phyloP scores from a whole-genome alignment of 2,329 filamentous ascomycete species.

The Diaporthe nobilis region DNA sequence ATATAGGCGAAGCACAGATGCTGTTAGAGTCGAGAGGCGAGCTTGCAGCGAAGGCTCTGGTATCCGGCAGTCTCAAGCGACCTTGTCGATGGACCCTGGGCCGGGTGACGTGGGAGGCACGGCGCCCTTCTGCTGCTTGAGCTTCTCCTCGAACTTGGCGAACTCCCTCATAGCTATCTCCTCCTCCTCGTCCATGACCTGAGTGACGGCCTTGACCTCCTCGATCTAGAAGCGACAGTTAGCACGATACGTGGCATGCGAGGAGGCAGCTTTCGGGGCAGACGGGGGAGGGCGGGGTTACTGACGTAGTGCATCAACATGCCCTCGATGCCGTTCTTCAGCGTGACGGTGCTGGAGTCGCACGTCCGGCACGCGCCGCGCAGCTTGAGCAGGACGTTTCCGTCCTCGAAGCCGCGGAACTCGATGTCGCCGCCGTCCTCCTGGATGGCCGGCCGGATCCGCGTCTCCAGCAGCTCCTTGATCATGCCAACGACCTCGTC shows the following conservation, averaged over 20 bases:
- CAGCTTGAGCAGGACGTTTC: constrained; percentile 87
- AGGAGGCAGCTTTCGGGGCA: not conserved
- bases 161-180: constrained; percentile 90
- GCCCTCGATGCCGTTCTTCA: constrained; percentile 98
- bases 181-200: constrained; percentile 93
- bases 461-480: constrained; percentile 95
- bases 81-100: constrained; percentile 56
- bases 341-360: constrained; percentile 94
- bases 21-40: not conserved
- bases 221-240: constrained; percentile 78
- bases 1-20: not conserved
- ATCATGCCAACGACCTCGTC: constrained; percentile 98
- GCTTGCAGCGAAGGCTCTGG: not conserved
- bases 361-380: constrained; percentile 95
- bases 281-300: constrained; percentile 45
- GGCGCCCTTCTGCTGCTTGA: constrained; percentile 67
- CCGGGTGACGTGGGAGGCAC: constrained; percentile 55
- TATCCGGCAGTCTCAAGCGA: constrained; percentile 46
- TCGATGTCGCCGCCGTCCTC: constrained; percentile 99
- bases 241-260: constrained; percentile 43
- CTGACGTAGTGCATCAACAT: constrained; percentile 97
- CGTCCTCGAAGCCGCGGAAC: constrained; percentile 89
- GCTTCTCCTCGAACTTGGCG: constrained; percentile 92
- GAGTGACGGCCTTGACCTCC: constrained; percentile 92
- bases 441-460: constrained; percentile 95